Percentiles rank a stretch among this genome's conserved stretches.
Conservation (phyloP, 1,139 yeast genomes). For the Kurtzmaniella natalensis region DNA sequence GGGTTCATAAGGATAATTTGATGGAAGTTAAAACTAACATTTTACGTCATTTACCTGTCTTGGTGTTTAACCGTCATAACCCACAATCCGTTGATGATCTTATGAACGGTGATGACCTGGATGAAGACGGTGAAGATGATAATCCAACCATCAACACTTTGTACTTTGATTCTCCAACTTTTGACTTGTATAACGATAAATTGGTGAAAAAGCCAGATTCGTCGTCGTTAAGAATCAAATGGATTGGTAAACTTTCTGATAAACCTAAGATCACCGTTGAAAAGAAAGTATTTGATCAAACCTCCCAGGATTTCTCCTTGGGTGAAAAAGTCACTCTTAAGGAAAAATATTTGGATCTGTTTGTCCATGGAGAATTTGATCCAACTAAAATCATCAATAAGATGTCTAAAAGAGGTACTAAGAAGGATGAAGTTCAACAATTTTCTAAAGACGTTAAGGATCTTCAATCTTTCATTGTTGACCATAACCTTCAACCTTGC, state of each 20-base stretch:
- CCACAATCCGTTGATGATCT: conserved; percentile 18
- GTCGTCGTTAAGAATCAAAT: conserved; percentile 76
- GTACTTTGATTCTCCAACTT: conserved; percentile 80
- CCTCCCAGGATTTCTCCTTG: conserved; percentile 50
- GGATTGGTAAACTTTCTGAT: conserved; percentile 81
- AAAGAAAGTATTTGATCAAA: conserved; percentile 64
- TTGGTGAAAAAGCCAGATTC: conserved; percentile 66
- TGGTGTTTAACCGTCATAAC: conserved; percentile 57
- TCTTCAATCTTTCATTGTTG: conserved; percentile 59
- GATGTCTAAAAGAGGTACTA: conserved; percentile 20
- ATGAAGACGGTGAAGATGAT: conserved; percentile 22
- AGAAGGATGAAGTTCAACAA: conserved; percentile 27
- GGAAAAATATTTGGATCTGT: conserved; percentile 72
- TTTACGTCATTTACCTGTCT: conserved; percentile 86
- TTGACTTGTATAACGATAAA: conserved; percentile 83
- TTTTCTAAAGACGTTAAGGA: conserved; percentile 52
- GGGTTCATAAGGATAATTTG: conserved; percentile 94
- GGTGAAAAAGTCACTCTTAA: conserved; percentile 64
- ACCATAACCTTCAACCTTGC: conserved; percentile 73
- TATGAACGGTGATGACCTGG: conserved; percentile 30
- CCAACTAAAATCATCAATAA: conserved; percentile 36
- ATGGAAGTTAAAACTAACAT: conserved; percentile 96
- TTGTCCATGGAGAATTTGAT: conserved; percentile 42
- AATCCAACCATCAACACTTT: conserved; percentile 85
- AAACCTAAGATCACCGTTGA: conserved; percentile 79